Evolutionary conservation across 129 eudicot genomes (phyloP), one percentile per base, ranked within the genome.

Genomic region (Sambucus nigra): DNA sequence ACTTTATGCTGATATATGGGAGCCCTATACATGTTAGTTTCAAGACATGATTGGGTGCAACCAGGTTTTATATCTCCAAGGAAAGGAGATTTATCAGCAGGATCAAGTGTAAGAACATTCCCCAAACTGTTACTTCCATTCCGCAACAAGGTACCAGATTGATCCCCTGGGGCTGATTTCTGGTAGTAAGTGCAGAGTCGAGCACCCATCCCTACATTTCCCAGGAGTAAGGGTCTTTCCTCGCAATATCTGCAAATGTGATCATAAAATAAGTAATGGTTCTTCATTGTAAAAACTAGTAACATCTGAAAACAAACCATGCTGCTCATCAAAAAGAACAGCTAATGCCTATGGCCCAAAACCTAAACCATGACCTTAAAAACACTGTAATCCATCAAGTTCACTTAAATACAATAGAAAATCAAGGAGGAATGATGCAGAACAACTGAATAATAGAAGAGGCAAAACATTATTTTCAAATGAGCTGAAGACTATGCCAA

Each of bases 191-290:
- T 91, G 73, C 95, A 85, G 27, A 91, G 64, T 56, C 95, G 80
- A 38, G 95, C 98, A 67, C 98, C 98, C 98, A 91, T 85, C 54
- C 98, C 98, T 40, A 71, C 66, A 70, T 91, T 91, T 27, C 98
- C 98, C 16, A 91, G 77, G 29, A 91, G 86, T 59, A 91, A 73
- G 71, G 98, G 98, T 40, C 98, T 74, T 72, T 91, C 98, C 72
- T 91, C 98, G 57, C 88, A 91, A 62, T 85, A 91, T 77, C 97
- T 89, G 59, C 35, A 74, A 63, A 56, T 2, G 42, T 12, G 13
- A 35, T 3, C 5, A 11, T 44, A n/a, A 9, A 35, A 35, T 35
- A 15, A 35, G 5, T 35, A 35, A 7, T 35, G 4, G 13, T 7
- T 31, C n/a, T n/a, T n/a, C n/a, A n/a, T n/a, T n/a, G n/a, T n/a